Evolutionary conservation across 768 basidiomycete genomes (phyloP), one percentile per base, ranked within the genome.

Genomic region (Coprinopsis strossmayeri): DNA sequence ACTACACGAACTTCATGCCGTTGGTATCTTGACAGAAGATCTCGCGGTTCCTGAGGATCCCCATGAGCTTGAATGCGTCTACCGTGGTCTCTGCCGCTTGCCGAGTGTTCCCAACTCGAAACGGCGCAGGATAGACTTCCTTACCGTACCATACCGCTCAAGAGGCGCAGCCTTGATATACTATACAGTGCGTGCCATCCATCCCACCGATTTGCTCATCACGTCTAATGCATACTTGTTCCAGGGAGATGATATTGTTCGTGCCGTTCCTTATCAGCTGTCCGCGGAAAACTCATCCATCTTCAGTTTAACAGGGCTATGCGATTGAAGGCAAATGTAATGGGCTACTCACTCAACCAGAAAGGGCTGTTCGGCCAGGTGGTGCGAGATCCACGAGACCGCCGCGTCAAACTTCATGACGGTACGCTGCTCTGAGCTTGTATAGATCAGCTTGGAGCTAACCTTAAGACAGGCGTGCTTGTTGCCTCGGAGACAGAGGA

Each of bases 121-220:
- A 26, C 76, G 74, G n/a, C 73, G 93, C 24, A 69, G 93, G 35
- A 91, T 97, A 34, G 92, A 95, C 59, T 84, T 94, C 52, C 68
- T 96, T 25, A 81, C 81, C 15, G 79, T 94, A 1, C 91, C 93
- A 1, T 93, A 84, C 77, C 64, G 68, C 45, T 78, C 74, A 23
- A 77, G 84, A 57, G 94, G 93, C 0, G 92, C 87, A 1, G 91
- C 92, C 0, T 64, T 93, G 45, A 66, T 96, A n/a, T 96, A 96
- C 63, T 96, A 91, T 61, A 95, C 93, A 1, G 90, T 85, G 53
- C 57, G 76, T 34, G n/a, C n/a, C n/a, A n/a, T n/a, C n/a, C n/a
- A n/a, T n/a, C n/a, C n/a, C n/a, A n/a, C n/a, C n/a, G n/a, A n/a
- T n/a, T n/a, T n/a, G n/a, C n/a, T n/a, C n/a, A n/a, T n/a, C n/a